Evolutionary conservation across 2,329 filamentous ascomycete genomes (phyloP).

Genomic region (Hypocreales sp.): DNA sequence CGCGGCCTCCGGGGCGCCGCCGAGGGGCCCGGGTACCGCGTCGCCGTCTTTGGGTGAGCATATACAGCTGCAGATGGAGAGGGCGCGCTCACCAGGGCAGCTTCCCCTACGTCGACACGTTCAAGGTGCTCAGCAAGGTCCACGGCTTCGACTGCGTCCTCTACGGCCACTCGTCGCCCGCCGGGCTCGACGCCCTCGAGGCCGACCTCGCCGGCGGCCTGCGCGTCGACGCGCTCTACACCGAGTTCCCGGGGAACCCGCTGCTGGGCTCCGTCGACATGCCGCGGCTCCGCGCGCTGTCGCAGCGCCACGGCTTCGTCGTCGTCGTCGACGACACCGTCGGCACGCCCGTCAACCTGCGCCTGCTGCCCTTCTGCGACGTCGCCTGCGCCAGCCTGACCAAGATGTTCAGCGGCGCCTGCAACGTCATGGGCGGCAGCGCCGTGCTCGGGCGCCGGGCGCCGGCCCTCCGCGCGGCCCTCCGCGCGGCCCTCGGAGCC

Average conservation of each 20-base stretch:
- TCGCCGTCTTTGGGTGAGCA: conserved; percentile 14
- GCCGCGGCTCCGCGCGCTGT: conserved; percentile 9
- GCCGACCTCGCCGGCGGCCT: conserved; percentile 19
- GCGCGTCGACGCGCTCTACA: conserved; percentile 26
- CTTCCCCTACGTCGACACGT: conserved; percentile 14
- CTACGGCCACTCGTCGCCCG: conserved; percentile 22
- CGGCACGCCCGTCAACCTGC: conserved; percentile 26
- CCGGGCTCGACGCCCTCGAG: conserved; percentile 24
- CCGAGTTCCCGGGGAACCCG: conserved; percentile 24
- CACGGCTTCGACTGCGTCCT: conserved; percentile 19
- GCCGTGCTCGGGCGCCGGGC: conserved; percentile 27
- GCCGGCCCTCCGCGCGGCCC: conserved; percentile 12
- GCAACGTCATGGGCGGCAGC: conserved; percentile 35
- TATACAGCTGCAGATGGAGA: neutral
- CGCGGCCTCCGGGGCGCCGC: neutral
- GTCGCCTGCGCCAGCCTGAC: conserved; percentile 34
- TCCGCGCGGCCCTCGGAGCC: conserved; percentile 9
- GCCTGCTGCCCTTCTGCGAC: conserved; percentile 30
- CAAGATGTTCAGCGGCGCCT: conserved; percentile 38
- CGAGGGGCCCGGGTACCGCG: conserved; percentile 3
- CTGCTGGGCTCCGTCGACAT: conserved; percentile 15
- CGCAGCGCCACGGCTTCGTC: conserved; percentile 21
- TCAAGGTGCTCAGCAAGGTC: conserved; percentile 13
- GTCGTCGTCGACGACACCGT: conserved; percentile 29
- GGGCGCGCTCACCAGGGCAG: conserved; percentile 3